Percentiles rank a stretch among this genome's conserved stretches.
Evolutionary conservation across 176 grass and related monocot species (phyloP).

Genomic region (Triticum urartu): DNA sequence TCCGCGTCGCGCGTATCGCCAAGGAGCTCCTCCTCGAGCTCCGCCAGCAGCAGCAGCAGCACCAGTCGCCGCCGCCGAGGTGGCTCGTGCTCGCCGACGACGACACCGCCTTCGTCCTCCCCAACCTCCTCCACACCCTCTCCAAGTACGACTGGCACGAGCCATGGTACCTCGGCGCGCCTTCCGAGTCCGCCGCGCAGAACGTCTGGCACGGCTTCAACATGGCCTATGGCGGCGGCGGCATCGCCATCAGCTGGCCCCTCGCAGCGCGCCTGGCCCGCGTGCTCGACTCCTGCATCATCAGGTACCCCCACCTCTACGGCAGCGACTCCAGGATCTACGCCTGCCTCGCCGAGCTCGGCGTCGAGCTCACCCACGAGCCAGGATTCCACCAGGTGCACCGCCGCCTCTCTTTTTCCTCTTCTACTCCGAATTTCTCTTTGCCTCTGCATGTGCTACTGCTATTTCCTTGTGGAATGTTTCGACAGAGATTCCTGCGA

Average conservation of each 20-base stretch:
- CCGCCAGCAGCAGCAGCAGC: neutral
- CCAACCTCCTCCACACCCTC: slow-evolving; percentile 68
- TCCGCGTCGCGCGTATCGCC: slow-evolving; percentile 89
- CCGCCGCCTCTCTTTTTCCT: neutral
- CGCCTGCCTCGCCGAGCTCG: slow-evolving; percentile 83
- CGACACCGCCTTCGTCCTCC: slow-evolving; percentile 80
- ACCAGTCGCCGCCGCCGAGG: slow-evolving; percentile 6
- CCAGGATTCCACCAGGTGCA: slow-evolving; percentile 94
- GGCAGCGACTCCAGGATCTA: slow-evolving; percentile 82
- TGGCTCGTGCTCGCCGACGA: slow-evolving; percentile 94
- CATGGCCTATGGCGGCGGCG: slow-evolving; percentile 81
- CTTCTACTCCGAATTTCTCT: neutral
- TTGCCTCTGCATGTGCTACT: too few species aligned
- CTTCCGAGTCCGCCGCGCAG: slow-evolving; percentile 74
- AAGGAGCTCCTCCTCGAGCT: slow-evolving; percentile 55
- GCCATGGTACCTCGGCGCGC: slow-evolving; percentile 75
- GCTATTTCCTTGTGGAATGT: neutral
- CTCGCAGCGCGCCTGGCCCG: slow-evolving; percentile 65
- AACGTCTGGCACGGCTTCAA: slow-evolving; percentile 71
- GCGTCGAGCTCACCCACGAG: slow-evolving; percentile 84
- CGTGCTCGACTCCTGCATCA: slow-evolving; percentile 66
- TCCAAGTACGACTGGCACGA: slow-evolving; percentile 71
- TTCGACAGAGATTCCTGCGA: neutral
- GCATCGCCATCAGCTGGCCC: slow-evolving; percentile 81
- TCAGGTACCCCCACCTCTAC: slow-evolving; percentile 91